Evolutionary conservation across 768 basidiomycete genomes (phyloP).

Genomic region (Calvatia gigantea): DNA sequence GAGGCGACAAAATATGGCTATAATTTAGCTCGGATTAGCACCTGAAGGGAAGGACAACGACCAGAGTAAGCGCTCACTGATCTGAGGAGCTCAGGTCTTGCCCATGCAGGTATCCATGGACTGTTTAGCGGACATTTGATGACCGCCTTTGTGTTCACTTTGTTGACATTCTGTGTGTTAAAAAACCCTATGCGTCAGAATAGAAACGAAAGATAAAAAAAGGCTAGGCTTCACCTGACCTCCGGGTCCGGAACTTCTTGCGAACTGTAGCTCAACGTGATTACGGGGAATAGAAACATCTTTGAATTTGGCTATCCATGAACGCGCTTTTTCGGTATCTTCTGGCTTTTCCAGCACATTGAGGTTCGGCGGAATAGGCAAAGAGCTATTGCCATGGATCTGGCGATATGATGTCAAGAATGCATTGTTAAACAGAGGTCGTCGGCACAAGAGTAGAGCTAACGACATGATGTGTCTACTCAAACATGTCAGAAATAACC

Average conservation of each 20-base stretch:
- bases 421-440: neutral
- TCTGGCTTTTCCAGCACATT: conserved; percentile 22
- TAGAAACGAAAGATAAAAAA: neutral
- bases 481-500: neutral
- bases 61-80: conserved; percentile 27
- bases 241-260: conserved; percentile 81
- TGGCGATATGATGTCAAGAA: neutral
- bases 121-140: conserved; percentile 55
- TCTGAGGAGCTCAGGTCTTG: conserved; percentile 45
- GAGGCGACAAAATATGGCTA: conserved; percentile 71
- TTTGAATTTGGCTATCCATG: conserved; percentile 54
- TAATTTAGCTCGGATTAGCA: neutral
- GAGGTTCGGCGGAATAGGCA: conserved; percentile 4
- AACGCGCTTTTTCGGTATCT: conserved; percentile 44
- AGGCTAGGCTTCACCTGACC: conserved; percentile 55
- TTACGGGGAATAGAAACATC: conserved; percentile 41
- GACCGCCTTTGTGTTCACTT: conserved; percentile 81
- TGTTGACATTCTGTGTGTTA: conserved; percentile 70
- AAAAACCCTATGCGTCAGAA: neutral
- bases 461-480: neutral
- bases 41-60: neutral
- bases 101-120: conserved; percentile 72
- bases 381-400: neutral
- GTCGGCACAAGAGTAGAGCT: neutral
- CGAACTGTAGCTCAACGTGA: conserved; percentile 61